Evolutionary conservation across 495 filamentous ascomycete genomes (phyloP), one percentile per base, ranked within the genome.

Genomic region (Podospora appendiculata): DNA sequence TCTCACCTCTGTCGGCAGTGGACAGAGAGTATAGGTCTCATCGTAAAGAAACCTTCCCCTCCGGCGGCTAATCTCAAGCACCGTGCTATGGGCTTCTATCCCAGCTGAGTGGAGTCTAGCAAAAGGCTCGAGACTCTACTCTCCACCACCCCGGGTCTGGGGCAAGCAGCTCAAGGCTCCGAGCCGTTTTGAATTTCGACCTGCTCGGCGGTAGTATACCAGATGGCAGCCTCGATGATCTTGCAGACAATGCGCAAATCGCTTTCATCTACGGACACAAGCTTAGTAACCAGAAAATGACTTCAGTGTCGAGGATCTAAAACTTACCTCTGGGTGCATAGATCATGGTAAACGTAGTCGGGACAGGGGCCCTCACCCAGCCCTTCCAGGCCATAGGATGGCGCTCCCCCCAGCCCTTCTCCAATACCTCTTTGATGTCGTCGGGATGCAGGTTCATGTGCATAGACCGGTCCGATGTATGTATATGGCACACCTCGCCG

Each of bases 401-500:
- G n/a, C 89, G 74, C 67, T 95, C 80, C n/a, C 87, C 90, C 89
- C 89, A 95, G 16, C 89, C 87, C 41, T 80, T 81, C 52, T 90
- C 83, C 35, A 95, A 70, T 16, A 95, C 75, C 57, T 83, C 76
- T 62, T 76, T 82, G 42, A 86, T 87, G 66, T 96, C 90, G 32
- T 84, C 80, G 1, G 88, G 88, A 51, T 90, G 82, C 18, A 95
- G 70, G 12, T 80, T 81, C 58, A 91, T 60, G 67, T 96, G 90
- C 72, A 90, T 70, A 7, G 81, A 86, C 50, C 82, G 75, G 52
- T 96, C 90, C 43, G 74, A 77, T 8, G 77, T 74, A 64, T 96
- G 90, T 9, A 89, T 74, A 67, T 96, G 91, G 56, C 80, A 82
- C 45, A 95, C 78, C 66, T 96, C 91, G 33, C 87, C 85, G 46